Conservation (phyloP, 2,329 filamentous ascomycete species). For the Neopestalotiopsis clavispora region DNA sequence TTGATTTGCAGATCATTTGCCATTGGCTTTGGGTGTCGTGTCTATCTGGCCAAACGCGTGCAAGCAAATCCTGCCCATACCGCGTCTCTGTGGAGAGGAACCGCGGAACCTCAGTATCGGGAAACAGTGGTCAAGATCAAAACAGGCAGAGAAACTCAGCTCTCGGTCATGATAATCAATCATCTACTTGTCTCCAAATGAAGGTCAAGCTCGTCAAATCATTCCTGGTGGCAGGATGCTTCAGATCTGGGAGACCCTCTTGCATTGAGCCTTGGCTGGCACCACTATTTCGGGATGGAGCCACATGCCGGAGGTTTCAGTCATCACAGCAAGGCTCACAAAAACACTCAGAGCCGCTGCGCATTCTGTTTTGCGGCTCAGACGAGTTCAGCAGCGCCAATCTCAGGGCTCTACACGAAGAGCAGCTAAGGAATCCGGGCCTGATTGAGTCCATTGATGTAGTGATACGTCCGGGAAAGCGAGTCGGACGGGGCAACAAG, state of each 20-base stretch:
- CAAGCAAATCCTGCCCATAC: neutral
- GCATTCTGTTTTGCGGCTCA: constrained; percentile 92
- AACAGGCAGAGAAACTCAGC: neutral
- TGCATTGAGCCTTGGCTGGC: neutral
- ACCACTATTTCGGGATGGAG: constrained; percentile 2
- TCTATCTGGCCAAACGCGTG: neutral
- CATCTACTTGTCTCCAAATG: neutral
- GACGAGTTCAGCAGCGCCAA: constrained; percentile 87
- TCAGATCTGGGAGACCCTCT: neutral
- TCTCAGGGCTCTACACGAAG: constrained; percentile 69
- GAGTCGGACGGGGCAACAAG: constrained; percentile 76
- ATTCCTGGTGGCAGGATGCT: constrained; percentile 4
- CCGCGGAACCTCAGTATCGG: neutral
- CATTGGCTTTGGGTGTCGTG: too few species aligned
- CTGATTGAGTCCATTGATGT: constrained; percentile 82
- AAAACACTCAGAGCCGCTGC: constrained; percentile 63
- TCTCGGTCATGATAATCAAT: neutral
- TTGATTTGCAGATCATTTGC: too few species aligned
- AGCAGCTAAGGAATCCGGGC: constrained; percentile 55
- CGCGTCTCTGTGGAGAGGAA: neutral
- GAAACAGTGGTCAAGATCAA: neutral
- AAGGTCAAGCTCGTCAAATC: neutral
- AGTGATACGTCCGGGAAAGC: constrained; percentile 79
- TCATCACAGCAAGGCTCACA: neutral
- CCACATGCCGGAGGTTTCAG: constrained; percentile 1